Percentiles rank a stretch among this genome's conserved stretches.
Conservation (phyloP, 2,329 filamentous ascomycete genomes). For the Xylaria sp. region DNA sequence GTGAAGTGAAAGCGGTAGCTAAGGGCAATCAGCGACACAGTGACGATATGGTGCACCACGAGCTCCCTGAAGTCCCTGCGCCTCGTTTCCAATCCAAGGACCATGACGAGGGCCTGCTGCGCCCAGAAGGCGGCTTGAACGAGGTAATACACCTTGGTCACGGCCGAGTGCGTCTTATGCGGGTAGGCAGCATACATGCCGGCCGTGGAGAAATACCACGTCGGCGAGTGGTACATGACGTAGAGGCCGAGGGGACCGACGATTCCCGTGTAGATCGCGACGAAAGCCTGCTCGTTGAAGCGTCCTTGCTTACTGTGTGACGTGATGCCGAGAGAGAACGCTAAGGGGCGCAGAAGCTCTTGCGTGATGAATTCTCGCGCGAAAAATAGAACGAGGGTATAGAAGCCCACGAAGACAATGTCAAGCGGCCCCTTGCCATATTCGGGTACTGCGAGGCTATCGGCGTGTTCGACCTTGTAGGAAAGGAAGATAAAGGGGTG, state of each 20-base stretch:
- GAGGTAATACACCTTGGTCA: constrained; percentile 81
- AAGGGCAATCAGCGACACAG: constrained; percentile 72
- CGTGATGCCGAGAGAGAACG: constrained; percentile 67
- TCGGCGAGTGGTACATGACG: constrained; percentile 74
- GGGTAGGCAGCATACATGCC: constrained; percentile 80
- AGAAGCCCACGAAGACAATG: constrained; percentile 77
- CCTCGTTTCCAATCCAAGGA: constrained; percentile 76
- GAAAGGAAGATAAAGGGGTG: constrained; percentile 76
- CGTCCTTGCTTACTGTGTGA: constrained; percentile 72
- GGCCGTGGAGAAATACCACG: constrained; percentile 80
- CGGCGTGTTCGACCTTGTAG: constrained; percentile 64
- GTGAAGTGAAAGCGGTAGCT: constrained; percentile 83
- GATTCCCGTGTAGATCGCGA: constrained; percentile 75
- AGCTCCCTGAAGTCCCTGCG: constrained; percentile 81
- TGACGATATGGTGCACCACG: constrained; percentile 78
- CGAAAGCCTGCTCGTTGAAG: constrained; percentile 83
- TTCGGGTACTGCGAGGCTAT: constrained; percentile 57
- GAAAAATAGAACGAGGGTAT: constrained; percentile 76
- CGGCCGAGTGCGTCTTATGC: constrained; percentile 70
- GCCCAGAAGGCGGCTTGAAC: constrained; percentile 80
- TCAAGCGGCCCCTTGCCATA: constrained; percentile 78
- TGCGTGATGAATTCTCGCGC: constrained; percentile 82
- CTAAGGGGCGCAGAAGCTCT: constrained; percentile 72
- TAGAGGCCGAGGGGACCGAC: constrained; percentile 76
- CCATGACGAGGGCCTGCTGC: constrained; percentile 76